Base-by-base conservation (phyloP, 768 basidiomycete genomes). In the Psilocybe cubensis region DNA sequence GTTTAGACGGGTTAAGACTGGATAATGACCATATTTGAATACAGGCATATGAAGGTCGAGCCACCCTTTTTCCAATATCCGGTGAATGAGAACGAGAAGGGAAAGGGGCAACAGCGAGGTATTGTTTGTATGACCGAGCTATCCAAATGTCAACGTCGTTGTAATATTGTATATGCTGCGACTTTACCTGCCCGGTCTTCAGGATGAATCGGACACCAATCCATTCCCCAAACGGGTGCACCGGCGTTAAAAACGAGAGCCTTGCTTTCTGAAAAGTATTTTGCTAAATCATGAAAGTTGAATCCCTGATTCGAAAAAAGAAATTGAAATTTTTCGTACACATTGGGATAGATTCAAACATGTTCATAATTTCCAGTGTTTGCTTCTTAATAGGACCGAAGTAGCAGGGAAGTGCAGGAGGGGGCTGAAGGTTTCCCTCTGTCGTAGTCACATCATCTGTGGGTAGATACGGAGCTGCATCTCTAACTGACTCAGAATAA, bases 171-270 rank as follows among this genome's bases (percentile, higher is more conserved):
- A 52, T 33, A 43, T n/a, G 38, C 33, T 11, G 12, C 43, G 27
- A 18, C 3, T 21, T 2, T 63, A 91, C 91, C 68, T 46, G 73
- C 60, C 35, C 85, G 79, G 47, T 87, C 85, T 31, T 79, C 74
- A 20, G 77, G 71, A 58, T 89, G 81, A 21, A 88, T 84, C 3
- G 97, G 96, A 70, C 94, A 95, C 96, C 96, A 98, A 62, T 96
- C 94, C 31, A 96, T 66, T 2, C 87, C 92, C 87, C 91, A 93
- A n/a, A 92, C 89, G 0, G 93, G 90, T 2, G 88, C 91, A 5
- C 97, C 97, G 0, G 91, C 89, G 59, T 89, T 92, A 71, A 98
- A 89, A 1, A 96, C 76, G 58, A 89, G 81, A 0, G 89, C 80
- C 25, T 79, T 76, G 61, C 83, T 86, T 35, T 80, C 81, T 2